Base-by-base conservation (phyloP, 345 rosid species). In the Hypericum androsaemum region DNA sequence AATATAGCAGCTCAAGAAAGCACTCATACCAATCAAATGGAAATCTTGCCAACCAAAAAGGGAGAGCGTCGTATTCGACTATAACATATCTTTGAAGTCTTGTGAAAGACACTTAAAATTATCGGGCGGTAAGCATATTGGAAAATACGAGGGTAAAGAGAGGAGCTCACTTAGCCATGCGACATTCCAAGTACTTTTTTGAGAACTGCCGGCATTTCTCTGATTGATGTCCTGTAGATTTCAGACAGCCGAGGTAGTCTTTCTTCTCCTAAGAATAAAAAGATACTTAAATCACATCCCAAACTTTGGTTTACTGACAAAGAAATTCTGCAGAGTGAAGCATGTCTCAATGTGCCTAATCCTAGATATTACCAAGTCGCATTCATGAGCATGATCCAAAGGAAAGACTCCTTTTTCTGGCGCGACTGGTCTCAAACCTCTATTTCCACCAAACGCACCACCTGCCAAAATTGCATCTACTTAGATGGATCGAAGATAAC, bases 331-430 rank as follows among this genome's bases (percentile, higher is more conserved):
- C 32, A 22, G 32, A 22, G 32, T 1, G 32, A 22, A n/a, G n/a
- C n/a, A n/a, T n/a, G n/a, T n/a, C n/a, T n/a, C n/a, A n/a, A n/a
- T n/a, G n/a, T n/a, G n/a, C n/a, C n/a, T n/a, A n/a, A 22, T 22
- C 32, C 32, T 38, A 43, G 61, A 41, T 49, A 56, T 10, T 70
- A 92, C 96, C 84, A 59, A 13, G 64, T 92, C 98, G 47, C 96
- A 92, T 67, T 81, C 73, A 61, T 83, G 95, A 73, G 80, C 47
- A 56, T 92, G 94, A 68, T 92, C 98, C 74, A 92, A 70, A 54
- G 95, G 98, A 66, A 92, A 88, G 60, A 88, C 62, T 59, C 96
- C 98, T 52, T 92, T 88, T 54, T 88, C 96, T 2, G 98, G 96
- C 12, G 98, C 96, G 49, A 85, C 88, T 0, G 98, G 95, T 41